Evolutionary conservation across 179 eudicot genomes (phyloP).

Genomic region (Beta macrorhiza): DNA sequence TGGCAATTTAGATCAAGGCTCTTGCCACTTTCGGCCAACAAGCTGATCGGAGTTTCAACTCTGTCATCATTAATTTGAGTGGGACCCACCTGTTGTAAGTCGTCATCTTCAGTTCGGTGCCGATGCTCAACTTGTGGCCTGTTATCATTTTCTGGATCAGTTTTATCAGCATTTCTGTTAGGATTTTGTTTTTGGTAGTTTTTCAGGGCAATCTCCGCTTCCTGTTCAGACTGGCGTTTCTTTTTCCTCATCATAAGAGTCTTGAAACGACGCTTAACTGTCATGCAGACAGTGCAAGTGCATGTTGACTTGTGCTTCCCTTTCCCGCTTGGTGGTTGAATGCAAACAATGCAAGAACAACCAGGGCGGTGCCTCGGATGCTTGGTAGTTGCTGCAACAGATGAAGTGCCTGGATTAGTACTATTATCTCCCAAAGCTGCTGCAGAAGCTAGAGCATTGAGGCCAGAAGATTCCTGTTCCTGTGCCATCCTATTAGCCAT

Average conservation of each 20-base stretch:
- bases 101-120: slow-evolving; percentile 25
- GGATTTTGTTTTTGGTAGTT: slow-evolving; percentile 33
- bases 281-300: slow-evolving; percentile 75
- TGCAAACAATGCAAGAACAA: slow-evolving; percentile 95
- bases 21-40: slow-evolving; percentile 32
- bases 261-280: slow-evolving; percentile 89
- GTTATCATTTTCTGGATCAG: slow-evolving; percentile 29
- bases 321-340: slow-evolving; percentile 96
- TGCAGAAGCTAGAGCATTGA: slow-evolving; percentile 82
- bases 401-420: slow-evolving; percentile 46
- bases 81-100: slow-evolving; percentile 5
- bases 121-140: slow-evolving; percentile 16
- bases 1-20: slow-evolving; percentile 55
- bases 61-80: slow-evolving; percentile 18
- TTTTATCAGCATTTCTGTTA: slow-evolving; percentile 39
- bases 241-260: slow-evolving; percentile 82
- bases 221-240: slow-evolving; percentile 66
- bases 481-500: slow-evolving; percentile 33
- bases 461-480: slow-evolving; percentile 58
- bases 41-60: slow-evolving; percentile 20
- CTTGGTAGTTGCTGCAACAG: slow-evolving; percentile 72
- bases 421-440: slow-evolving; percentile 63
- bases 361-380: slow-evolving; percentile 98
- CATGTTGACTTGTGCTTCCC: slow-evolving; percentile 85
- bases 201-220: slow-evolving; percentile 55